Evolutionary conservation across 2,329 filamentous ascomycete species (phyloP).

Genomic region (Myriosclerotinia duriaeana): DNA sequence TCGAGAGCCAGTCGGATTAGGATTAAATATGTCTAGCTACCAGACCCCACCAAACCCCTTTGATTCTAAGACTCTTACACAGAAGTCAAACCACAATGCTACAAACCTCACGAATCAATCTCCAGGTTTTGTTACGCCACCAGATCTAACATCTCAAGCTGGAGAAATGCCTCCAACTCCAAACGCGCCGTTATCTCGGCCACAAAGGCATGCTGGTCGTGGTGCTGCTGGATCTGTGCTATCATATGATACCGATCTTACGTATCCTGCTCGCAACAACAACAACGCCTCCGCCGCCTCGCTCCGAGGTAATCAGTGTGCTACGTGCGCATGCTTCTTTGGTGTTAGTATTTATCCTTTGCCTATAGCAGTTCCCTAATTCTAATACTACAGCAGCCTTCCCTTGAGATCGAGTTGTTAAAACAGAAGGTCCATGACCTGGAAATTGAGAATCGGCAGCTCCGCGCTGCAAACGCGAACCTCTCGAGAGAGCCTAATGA

Average conservation of each 20-base stretch:
- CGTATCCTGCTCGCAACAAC: too few species aligned
- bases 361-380: not conserved
- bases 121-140: not conserved
- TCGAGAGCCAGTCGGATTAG: not conserved
- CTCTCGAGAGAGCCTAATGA: not conserved
- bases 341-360: not conserved
- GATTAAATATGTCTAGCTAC: not conserved
- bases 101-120: accelerated
- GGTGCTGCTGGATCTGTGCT: too few species aligned
- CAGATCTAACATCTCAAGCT: too few species aligned
- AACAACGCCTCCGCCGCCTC: not conserved
- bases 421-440: not conserved
- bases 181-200: too few species aligned
- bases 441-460: not conserved
- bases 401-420: not conserved
- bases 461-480: not conserved
- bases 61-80: too few species aligned
- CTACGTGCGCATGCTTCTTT: not conserved
- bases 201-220: not conserved
- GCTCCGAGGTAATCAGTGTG: not conserved
- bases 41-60: not conserved
- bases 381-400: not conserved
- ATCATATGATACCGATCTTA: too few species aligned
- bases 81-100: not conserved
- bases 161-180: not conserved